Conservation (phyloP, 2,329 filamentous ascomycete species). For the Botrytis galanthina region DNA sequence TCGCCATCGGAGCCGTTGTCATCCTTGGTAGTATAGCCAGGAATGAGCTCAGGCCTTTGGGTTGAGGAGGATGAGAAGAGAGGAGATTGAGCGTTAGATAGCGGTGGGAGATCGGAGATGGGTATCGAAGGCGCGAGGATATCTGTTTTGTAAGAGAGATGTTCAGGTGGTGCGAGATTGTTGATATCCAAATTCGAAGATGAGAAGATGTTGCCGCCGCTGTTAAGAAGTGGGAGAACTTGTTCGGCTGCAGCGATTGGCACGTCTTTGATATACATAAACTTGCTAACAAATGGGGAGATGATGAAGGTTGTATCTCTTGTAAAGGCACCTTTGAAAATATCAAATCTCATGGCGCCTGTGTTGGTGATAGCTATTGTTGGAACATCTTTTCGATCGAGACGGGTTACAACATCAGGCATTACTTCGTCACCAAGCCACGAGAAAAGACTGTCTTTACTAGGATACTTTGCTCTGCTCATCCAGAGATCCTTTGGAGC, state of each 20-base stretch:
- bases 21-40: slow-evolving; percentile 87
- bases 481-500: slow-evolving; percentile 81
- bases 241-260: slow-evolving; percentile 72
- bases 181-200: slow-evolving; percentile 34
- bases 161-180: slow-evolving; percentile 35
- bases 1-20: slow-evolving; percentile 83
- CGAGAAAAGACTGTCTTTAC: slow-evolving; percentile 72
- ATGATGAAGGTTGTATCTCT: slow-evolving; percentile 82
- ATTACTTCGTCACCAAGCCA: slow-evolving; percentile 77
- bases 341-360: slow-evolving; percentile 89
- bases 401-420: slow-evolving; percentile 60
- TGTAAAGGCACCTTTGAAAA: slow-evolving; percentile 90
- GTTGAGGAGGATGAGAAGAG: slow-evolving; percentile 28
- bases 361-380: slow-evolving; percentile 80
- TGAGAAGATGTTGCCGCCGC: slow-evolving; percentile 47
- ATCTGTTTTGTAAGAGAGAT: slow-evolving; percentile 31
- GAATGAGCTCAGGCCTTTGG: slow-evolving; percentile 46
- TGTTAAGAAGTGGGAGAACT: slow-evolving; percentile 61
- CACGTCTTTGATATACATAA: slow-evolving; percentile 75
- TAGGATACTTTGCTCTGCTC: slow-evolving; percentile 71
- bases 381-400: slow-evolving; percentile 57
- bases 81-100: not conserved
- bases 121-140: slow-evolving; percentile 24
- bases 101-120: not conserved
- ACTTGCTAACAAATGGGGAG: slow-evolving; percentile 80